A percentile compares a stretch with the other conserved stretches of the same genome.
Conservation (phyloP, 1,139 yeast genomes). For the Debaryomyces singareniensis region DNA sequence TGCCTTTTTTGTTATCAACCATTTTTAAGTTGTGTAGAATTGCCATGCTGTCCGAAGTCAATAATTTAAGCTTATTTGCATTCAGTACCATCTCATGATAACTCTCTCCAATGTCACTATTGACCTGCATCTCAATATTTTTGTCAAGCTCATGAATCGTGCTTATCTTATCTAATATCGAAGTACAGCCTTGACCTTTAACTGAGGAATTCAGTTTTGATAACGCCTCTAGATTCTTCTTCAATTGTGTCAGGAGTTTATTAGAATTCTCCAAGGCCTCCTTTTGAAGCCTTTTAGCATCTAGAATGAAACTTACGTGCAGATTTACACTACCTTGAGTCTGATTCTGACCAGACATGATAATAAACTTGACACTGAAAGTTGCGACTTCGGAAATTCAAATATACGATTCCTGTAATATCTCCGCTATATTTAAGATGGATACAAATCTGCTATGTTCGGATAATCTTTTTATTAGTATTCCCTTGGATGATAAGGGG, state of each 20-base stretch:
- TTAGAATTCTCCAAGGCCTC: constrained; percentile 22
- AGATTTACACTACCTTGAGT: constrained; percentile 1
- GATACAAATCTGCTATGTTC: too few relatives aligned
- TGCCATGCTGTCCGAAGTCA: too few relatives aligned
- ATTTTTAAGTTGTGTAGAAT: constrained; percentile 13
- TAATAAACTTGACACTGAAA: too few relatives aligned
- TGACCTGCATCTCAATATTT: constrained; percentile 32
- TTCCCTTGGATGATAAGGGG: background rate
- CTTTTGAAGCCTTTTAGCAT: constrained; percentile 33
- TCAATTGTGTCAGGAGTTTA: constrained; percentile 23
- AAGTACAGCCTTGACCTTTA: constrained; percentile 15
- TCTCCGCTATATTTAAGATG: too few relatives aligned
- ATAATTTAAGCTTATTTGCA: constrained; percentile 6
- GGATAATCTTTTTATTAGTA: background rate
- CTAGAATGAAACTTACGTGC: constrained; percentile 24
- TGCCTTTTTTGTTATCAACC: constrained; percentile 9
- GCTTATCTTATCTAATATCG: constrained; percentile 35
- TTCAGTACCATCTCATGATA: constrained; percentile 18
- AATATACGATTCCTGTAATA: too few relatives aligned
- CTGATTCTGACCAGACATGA: too few relatives aligned
- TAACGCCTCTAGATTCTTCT: constrained; percentile 17
- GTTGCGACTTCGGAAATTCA: too few relatives aligned
- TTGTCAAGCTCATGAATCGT: constrained; percentile 37
- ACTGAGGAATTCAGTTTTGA: constrained; percentile 21
- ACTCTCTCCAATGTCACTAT: constrained; percentile 19